Evolutionary conservation across 106 monocot genomes (phyloP).

Genomic region (Phalaenopsis aphrodite): DNA sequence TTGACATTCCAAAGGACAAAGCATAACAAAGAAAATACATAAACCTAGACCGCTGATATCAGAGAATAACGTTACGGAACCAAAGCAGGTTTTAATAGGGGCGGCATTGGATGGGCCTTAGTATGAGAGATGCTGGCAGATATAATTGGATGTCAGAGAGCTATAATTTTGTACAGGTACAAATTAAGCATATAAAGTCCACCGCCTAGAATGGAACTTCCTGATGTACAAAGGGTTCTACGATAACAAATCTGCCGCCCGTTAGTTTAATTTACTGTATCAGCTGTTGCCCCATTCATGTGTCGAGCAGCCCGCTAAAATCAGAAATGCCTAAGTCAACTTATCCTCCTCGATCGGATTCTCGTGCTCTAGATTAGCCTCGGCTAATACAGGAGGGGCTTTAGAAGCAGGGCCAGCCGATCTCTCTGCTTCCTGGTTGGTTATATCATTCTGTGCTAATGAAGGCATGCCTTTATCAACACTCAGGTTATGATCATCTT

Average conservation of each 20-base stretch:
- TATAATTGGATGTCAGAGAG: background rate
- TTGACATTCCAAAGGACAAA: no score
- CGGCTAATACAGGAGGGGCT: background rate
- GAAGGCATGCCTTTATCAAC: background rate
- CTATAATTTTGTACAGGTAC: conserved; percentile 1
- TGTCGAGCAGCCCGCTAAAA: background rate
- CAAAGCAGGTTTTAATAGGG: no score
- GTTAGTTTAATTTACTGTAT: background rate
- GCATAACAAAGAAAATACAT: no score
- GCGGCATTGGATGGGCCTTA: no score
- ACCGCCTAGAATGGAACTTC: background rate
- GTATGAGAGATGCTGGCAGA: no score
- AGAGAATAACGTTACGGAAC: no score
- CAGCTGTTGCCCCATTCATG: background rate
- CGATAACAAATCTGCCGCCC: background rate
- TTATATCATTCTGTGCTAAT: background rate
- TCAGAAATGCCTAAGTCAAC: background rate
- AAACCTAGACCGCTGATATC: no score
- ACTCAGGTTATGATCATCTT: no score
- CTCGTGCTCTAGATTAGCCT: background rate
- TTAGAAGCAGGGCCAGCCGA: background rate
- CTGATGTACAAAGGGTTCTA: no score
- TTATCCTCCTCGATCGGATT: background rate
- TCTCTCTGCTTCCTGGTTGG: background rate
- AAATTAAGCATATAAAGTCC: conserved; percentile 1